Conservation (phyloP, 306 rosid species). For the Castanea mollissima region DNA sequence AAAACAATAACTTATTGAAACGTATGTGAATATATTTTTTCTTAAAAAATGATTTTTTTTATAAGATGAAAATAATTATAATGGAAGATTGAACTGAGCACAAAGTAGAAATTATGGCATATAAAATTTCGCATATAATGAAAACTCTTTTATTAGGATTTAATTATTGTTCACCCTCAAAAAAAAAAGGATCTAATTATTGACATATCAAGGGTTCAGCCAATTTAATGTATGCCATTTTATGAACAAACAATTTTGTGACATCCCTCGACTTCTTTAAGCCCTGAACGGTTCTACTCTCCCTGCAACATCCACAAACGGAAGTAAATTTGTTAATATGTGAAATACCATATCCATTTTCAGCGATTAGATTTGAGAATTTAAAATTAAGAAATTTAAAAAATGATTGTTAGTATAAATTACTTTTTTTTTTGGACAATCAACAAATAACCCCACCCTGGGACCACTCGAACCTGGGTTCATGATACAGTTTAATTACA, state of each 20-base stretch:
- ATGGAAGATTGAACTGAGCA: neutral
- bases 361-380: too few species aligned
- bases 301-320: slow-evolving; percentile 34
- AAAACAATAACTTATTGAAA: too few species aligned
- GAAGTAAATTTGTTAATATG: neutral
- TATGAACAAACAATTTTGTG: slow-evolving; percentile 5
- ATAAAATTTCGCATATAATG: neutral
- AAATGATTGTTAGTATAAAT: too few species aligned
- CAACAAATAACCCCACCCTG: too few species aligned
- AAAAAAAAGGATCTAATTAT: slow-evolving; percentile 8
- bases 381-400: too few species aligned
- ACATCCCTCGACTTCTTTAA: slow-evolving; percentile 28
- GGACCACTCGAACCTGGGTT: too few species aligned
- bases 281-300: slow-evolving; percentile 22
- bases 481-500: too few species aligned
- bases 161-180: neutral
- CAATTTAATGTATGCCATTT: slow-evolving; percentile 14
- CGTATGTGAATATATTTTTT: too few species aligned
- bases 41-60: neutral
- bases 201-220: slow-evolving; percentile 13
- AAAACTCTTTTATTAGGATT: slow-evolving; percentile 27
- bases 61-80: neutral
- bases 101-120: neutral
- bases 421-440: too few species aligned
- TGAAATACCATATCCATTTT: too few species aligned